These are phyloP conservation scores for Cokeromyces recurvatus DNA, from an alignment of 371 early-diverging fungal genomes.

Conservation along the genomic window DNA sequence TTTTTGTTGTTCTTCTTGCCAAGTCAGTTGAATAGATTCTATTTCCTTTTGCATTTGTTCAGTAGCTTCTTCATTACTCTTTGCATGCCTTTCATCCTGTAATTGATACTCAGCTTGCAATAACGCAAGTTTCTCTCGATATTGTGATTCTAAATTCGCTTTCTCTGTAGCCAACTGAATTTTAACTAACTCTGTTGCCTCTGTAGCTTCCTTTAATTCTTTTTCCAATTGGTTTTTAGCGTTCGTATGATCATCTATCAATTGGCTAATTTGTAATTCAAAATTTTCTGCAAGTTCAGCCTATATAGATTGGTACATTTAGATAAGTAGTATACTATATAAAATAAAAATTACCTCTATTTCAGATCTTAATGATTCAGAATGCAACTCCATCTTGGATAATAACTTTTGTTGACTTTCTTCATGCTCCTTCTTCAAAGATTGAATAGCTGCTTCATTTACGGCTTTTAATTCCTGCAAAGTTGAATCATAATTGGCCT, in stretches of 20 bases:
- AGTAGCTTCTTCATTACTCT: constrained; percentile 26
- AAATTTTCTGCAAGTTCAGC: constrained; percentile 15
- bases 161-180: constrained; percentile 2
- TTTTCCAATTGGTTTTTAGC: constrained; percentile 7
- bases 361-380: constrained; percentile 14
- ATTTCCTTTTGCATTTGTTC: constrained; percentile 32
- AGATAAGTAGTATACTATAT: too few species aligned
- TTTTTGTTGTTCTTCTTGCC: constrained; percentile 16
- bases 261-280: constrained; percentile 15
- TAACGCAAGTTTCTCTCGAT: constrained; percentile 8
- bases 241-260: constrained; percentile 14
- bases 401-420: constrained; percentile 1
- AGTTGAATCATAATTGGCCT: constrained; percentile 5
- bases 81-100: constrained; percentile 18
- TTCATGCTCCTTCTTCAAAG: constrained; percentile 10
- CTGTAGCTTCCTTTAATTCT: constrained; percentile 5
- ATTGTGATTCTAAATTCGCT: constrained; percentile 6
- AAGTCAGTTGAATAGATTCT: constrained; percentile 16
- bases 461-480: constrained; percentile 13
- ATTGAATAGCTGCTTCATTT: constrained; percentile 7
- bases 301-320: constrained; percentile 1
- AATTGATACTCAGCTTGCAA: constrained; percentile 8
- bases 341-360: constrained; percentile 10
- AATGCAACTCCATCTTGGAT: constrained; percentile 6
- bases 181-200: constrained; percentile 1